Evolutionary conservation across 371 early-diverging fungal species (phyloP).

Genomic region (Umbelopsis sp.): DNA sequence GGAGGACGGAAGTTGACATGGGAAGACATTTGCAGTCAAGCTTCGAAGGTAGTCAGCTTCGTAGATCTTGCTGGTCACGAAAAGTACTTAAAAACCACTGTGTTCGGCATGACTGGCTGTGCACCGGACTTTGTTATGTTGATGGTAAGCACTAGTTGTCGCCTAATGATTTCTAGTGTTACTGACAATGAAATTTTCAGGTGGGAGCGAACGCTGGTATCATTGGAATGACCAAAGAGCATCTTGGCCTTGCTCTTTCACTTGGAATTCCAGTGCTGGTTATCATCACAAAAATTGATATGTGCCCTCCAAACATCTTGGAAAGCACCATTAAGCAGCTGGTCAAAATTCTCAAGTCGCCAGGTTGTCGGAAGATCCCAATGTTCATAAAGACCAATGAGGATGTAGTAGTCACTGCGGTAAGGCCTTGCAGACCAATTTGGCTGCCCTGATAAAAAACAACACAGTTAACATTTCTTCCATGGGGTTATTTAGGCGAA

Average conservation of each 20-base stretch:
- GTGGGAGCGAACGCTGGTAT: constrained; percentile 90
- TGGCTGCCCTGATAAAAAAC: too few relatives aligned
- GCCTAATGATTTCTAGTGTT: not conserved
- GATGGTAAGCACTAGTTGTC: constrained; percentile 52
- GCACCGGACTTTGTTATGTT: constrained; percentile 91
- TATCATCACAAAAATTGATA: constrained; percentile 91
- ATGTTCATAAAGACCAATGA: constrained; percentile 75
- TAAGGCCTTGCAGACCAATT: constrained; percentile 22
- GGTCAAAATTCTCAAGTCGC: constrained; percentile 79
- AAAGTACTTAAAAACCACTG: constrained; percentile 92
- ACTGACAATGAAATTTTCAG: constrained; percentile 18
- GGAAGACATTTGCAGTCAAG: constrained; percentile 78
- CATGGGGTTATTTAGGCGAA: constrained; percentile 44
- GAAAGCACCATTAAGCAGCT: constrained; percentile 85
- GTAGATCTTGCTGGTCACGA: constrained; percentile 94
- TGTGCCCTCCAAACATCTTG: constrained; percentile 86
- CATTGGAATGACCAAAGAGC: constrained; percentile 94
- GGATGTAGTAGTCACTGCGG: constrained; percentile 83
- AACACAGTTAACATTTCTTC: not conserved
- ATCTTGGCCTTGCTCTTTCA: constrained; percentile 87
- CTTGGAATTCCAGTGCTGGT: constrained; percentile 87
- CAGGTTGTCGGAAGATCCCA: constrained; percentile 91
- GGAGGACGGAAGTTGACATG: constrained; percentile 72
- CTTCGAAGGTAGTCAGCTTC: constrained; percentile 86
- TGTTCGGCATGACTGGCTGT: constrained; percentile 91